Conservation (phyloP, 805 yeast species). For the Saccharomycopsis lassenensis region DNA sequence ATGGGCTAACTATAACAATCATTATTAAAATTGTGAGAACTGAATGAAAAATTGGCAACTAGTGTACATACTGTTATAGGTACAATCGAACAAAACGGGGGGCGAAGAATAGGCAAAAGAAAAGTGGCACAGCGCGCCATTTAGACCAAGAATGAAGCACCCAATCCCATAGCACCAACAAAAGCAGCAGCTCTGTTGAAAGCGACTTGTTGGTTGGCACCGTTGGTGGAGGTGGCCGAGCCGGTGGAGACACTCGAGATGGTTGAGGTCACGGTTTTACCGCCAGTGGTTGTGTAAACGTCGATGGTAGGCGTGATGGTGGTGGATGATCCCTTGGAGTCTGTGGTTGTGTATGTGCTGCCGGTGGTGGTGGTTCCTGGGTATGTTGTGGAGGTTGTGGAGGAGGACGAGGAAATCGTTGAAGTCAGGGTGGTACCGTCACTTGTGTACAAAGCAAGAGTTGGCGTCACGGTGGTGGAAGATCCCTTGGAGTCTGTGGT, state of each 20-base stretch:
- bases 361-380: constrained; percentile 17
- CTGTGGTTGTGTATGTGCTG: constrained; percentile 7
- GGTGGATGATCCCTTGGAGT: constrained; percentile 8
- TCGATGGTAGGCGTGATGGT: constrained; percentile 29
- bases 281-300: constrained; percentile 20
- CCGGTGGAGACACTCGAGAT: constrained; percentile 8
- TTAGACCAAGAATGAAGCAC: constrained; percentile 6
- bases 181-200: constrained; percentile 6
- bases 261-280: constrained; percentile 10
- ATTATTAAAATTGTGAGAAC: no score
- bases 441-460: constrained; percentile 2
- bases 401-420: constrained; percentile 5
- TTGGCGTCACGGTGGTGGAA: constrained; percentile 5
- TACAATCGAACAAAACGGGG: no score
- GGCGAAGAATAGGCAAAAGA: no score
- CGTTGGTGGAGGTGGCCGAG: constrained; percentile 8
- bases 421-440: constrained; percentile 1
- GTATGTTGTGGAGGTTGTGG: constrained; percentile 9
- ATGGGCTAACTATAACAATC: no score
- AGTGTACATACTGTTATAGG: no score
- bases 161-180: constrained; percentile 13
- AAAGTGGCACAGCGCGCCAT: no score
- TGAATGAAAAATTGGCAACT: no score
- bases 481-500: constrained; percentile 9
- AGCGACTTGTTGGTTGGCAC: constrained; percentile 3